Evolutionary conservation across 352 stramenopile genomes (phyloP).

Genomic region (Phytophthora foliorum): DNA sequence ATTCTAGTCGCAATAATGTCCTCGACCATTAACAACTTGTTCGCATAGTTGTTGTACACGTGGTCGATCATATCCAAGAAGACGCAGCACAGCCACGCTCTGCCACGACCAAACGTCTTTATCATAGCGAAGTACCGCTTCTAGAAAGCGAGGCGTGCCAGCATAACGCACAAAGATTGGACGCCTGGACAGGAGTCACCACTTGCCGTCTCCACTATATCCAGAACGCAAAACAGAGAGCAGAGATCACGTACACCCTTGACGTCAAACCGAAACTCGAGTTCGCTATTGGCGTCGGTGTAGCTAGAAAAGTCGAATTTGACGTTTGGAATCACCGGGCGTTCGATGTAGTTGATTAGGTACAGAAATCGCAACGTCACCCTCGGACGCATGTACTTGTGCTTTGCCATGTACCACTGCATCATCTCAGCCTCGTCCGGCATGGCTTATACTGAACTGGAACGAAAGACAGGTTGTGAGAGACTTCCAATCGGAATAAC

Average conservation of each 20-base stretch:
- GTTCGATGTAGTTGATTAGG: too few relatives aligned
- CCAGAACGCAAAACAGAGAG: not conserved
- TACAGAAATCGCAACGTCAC: too few relatives aligned
- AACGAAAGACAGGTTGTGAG: too few relatives aligned
- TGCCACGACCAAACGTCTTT: not conserved
- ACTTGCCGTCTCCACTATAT: not conserved
- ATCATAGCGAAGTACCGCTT: constrained; percentile 15
- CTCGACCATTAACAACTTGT: constrained; percentile 3
- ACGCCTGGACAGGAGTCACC: not conserved
- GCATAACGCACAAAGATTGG: constrained; percentile 1
- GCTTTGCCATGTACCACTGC: too few relatives aligned
- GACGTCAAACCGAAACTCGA: constrained; percentile 18
- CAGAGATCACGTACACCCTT: not conserved
- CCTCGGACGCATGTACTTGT: too few relatives aligned
- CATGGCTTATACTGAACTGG: too few relatives aligned
- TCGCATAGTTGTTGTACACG: not conserved
- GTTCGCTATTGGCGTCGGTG: constrained; percentile 14
- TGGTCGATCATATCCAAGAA: constrained; percentile 13
- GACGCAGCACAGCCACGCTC: not conserved
- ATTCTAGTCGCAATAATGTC: not conserved
- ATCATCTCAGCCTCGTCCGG: too few relatives aligned
- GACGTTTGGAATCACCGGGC: constrained; percentile 3
- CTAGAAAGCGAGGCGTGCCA: constrained; percentile 11
- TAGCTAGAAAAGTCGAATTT: constrained; percentile 1
- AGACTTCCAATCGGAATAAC: too few relatives aligned